Evolutionary conservation across 257 asterid genomes (phyloP), one percentile per base, ranked within the genome.

Genomic region (Capsicum chinense): DNA sequence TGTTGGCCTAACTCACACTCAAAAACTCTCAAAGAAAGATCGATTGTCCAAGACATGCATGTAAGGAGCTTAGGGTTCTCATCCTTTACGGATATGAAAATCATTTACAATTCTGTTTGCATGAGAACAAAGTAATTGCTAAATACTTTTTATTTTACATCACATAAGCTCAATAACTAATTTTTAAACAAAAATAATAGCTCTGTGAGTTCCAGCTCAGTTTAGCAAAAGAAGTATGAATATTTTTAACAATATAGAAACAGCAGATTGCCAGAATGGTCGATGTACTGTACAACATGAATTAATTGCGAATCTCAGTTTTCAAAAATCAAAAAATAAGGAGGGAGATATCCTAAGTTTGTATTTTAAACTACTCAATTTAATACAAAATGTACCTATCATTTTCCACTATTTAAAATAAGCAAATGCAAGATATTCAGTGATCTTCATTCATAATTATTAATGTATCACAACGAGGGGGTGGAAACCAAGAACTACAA

Each of bases 311-410:
- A 50, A 50, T 19, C 80, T 50, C 44, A 50, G 60, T 74, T 74
- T 47, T 74, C 80, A 74, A 74, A 74, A 74, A 47, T 74, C 80
- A 74, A 50, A 50, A 74, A 19, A 74, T 50, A 5, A 33, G 60
- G 62, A 50, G 80, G 80, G 80, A 50, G 62, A 74, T 50, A 19
- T 19, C n/a, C 80, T 73, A 48, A 48, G 80, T 74, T 74, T 50
- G 44, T 19, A 19, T 8, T 74, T 74, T 47, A 74, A 74, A 74
- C 62, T 6, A 39, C 5, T 19, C 13, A 74, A 74, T 74, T 73
- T 73, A 48, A n/a, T 39, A 39, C 44, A 39, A 39, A 39, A 39
- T 39, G 44, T 73, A 68, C 13, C 50, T 0, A 5, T n/a, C 8
- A 44, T 71, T 71, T 71, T 5, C 47, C 79, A 70, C 2, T 56